Evolutionary conservation across 352 stramenopile genomes (phyloP), one percentile per base, ranked within the genome.

Genomic region (Phytophthora idaei): DNA sequence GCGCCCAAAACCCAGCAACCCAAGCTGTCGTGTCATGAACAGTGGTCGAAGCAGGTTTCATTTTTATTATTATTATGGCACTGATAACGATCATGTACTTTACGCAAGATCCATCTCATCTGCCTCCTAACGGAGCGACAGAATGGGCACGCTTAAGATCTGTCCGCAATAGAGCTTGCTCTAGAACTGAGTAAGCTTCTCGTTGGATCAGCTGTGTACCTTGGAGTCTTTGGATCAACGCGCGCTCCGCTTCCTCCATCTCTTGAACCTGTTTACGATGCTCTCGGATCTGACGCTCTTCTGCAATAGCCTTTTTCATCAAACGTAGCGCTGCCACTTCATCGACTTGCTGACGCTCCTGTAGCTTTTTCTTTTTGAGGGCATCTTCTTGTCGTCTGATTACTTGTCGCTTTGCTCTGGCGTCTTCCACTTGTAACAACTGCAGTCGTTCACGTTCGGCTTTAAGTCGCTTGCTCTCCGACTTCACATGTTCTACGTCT

Each of bases 401-500:
- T 17, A 57, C 64, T 52, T 88, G 76, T 10, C 81, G 67, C 32
- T 90, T 90, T 44, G 86, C 85, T 28, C 69, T 72, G 6, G 83
- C 83, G 8, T 71, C 73, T 45, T 81, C 80, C 4, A 91, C 77
- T 58, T 90, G 74, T 29, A 72, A n/a, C 29, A 81, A 27, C 27
- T 88, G 80, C 25, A 86, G 62, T 39, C 75, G 76, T 54, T 89
- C 80, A 7, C 83, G 82, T 57, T 90, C 80, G 8, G 74, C 76
- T 53, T 90, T 85, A 34, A 92, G 73, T 6, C 81, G 74, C 28
- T 82, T 80, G 29, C 80, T 85, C 63, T 92, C 84, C 15, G 42
- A 79, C 60, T 92, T 90, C n/a, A 92, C 80, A 39, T 83, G 75
- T 52, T 90, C 84, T 1, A 92, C 84, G 56, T 92, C 84, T 57